These are phyloP conservation scores for Pseudocercospora pini-densiflorae DNA, from an alignment of 2,329 filamentous ascomycete genomes.

Conservation along the genomic window DNA sequence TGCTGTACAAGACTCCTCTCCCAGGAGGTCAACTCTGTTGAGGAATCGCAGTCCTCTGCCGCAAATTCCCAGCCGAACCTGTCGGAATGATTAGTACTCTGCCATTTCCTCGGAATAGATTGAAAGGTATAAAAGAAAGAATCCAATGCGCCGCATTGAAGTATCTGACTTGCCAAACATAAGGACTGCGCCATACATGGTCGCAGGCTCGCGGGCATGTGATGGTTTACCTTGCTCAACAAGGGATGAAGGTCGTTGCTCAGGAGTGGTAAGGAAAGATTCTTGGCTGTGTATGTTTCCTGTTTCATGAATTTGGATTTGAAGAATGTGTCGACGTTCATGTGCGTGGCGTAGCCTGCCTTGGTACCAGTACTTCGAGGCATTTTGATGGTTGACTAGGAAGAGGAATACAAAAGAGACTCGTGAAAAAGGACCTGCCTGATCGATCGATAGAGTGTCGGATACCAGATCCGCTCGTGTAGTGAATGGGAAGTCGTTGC, in stretches of 20 bases:
- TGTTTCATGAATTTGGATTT: neutral
- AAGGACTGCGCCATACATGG: neutral
- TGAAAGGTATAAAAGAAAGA: constrained; percentile 7
- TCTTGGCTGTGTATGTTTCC: neutral
- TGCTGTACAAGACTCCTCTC: neutral
- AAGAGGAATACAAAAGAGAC: neutral
- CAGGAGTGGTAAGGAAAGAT: neutral
- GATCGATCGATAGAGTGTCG: neutral
- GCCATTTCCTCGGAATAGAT: neutral
- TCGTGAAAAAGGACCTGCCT: neutral
- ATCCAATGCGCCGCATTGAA: constrained; percentile 2
- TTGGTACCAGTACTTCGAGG: neutral
- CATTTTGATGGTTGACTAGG: neutral
- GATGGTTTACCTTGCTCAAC: neutral
- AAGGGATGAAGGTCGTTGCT: neutral
- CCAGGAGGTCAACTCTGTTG: neutral
- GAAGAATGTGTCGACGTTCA: neutral
- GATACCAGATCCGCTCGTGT: neutral
- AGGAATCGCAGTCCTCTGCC: neutral
- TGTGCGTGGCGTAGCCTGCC: neutral
- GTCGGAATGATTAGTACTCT: neutral
- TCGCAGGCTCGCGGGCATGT: neutral
- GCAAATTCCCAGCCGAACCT: neutral
- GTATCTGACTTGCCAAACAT: neutral
- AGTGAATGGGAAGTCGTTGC: neutral